A percentile compares a stretch with the other conserved stretches of the same genome.
Conservation (phyloP, 345 rosid genomes). For the Moringa oleifera region DNA sequence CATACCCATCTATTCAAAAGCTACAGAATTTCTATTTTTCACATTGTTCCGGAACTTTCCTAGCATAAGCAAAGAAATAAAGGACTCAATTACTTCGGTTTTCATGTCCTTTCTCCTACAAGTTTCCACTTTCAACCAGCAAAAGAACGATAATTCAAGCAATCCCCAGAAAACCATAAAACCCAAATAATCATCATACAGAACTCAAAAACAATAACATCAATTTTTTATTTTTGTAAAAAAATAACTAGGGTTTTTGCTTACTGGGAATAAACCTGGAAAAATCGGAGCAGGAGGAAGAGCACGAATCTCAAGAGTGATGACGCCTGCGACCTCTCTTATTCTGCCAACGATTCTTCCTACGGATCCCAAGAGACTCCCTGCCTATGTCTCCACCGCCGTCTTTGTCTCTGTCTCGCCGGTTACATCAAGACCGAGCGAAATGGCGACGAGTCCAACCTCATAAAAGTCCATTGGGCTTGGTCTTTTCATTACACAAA, state of each 20-base stretch:
- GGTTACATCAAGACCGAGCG: constrained; percentile 44
- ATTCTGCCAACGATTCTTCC: constrained; percentile 45
- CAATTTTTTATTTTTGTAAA: not conserved
- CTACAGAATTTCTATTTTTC: no score
- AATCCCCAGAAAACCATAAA: not conserved
- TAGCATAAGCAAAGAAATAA: no score
- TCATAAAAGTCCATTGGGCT: no score
- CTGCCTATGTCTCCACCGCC: constrained; percentile 34
- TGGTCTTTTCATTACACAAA: no score
- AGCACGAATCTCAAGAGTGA: constrained; percentile 35
- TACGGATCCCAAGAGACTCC: constrained; percentile 67
- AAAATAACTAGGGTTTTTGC: constrained; percentile 2
- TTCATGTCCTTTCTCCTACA: not conserved
- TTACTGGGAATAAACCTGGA: constrained; percentile 40
- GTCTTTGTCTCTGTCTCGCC: no score
- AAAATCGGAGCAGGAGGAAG: constrained; percentile 44
- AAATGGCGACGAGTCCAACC: constrained; percentile 50
- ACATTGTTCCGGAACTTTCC: no score
- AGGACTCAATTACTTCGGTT: no score
- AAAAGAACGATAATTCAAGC: not conserved
- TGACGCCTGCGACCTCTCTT: constrained; percentile 54
- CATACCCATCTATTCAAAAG: no score
- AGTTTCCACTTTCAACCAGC: not conserved
- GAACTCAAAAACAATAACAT: not conserved
- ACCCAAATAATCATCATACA: not conserved